Evolutionary conservation across 331 rosid genomes (phyloP).

Genomic region (Quercus phellos): DNA sequence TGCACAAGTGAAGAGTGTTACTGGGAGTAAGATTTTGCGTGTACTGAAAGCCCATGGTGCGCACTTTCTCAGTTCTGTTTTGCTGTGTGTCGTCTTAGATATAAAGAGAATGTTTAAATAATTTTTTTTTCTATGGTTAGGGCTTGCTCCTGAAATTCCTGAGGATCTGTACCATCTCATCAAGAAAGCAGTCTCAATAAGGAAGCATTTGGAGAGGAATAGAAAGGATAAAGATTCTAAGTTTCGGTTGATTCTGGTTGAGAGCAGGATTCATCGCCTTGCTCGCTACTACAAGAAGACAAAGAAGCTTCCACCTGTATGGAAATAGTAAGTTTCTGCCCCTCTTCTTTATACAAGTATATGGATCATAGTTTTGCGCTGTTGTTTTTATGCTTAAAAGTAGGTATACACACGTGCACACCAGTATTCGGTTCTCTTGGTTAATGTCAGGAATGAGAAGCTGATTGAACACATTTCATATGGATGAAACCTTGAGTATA

Average conservation of each 20-base stretch:
- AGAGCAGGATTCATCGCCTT: slow-evolving; percentile 76
- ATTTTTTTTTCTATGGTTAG: slow-evolving; percentile 2
- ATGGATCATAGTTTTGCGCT: background rate
- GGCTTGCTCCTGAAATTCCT: slow-evolving; percentile 71
- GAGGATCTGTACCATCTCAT: slow-evolving; percentile 71
- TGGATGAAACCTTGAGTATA: background rate
- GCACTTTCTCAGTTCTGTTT: background rate
- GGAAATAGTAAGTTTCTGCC: slow-evolving; percentile 61
- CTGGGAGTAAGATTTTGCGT: slow-evolving; percentile 67
- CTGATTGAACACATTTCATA: background rate
- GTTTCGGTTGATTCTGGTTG: slow-evolving; percentile 67
- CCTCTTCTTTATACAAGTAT: background rate
- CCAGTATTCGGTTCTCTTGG: background rate
- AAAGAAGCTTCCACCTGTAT: slow-evolving; percentile 71
- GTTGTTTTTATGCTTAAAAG: background rate
- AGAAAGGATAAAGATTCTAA: slow-evolving; percentile 80
- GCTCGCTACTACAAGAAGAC: slow-evolving; percentile 78
- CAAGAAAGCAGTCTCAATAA: slow-evolving; percentile 69
- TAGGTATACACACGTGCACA: background rate
- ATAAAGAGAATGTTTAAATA: background rate
- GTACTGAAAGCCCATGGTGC: slow-evolving; percentile 69
- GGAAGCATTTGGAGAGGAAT: slow-evolving; percentile 85
- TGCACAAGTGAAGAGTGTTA: slow-evolving; percentile 61
- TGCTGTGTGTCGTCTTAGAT: background rate
- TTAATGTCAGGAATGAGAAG: background rate